Evolutionary conservation across 768 basidiomycete species (phyloP), one percentile per base, ranked within the genome.

Genomic region (Boletus pseudo-olivaceus): DNA sequence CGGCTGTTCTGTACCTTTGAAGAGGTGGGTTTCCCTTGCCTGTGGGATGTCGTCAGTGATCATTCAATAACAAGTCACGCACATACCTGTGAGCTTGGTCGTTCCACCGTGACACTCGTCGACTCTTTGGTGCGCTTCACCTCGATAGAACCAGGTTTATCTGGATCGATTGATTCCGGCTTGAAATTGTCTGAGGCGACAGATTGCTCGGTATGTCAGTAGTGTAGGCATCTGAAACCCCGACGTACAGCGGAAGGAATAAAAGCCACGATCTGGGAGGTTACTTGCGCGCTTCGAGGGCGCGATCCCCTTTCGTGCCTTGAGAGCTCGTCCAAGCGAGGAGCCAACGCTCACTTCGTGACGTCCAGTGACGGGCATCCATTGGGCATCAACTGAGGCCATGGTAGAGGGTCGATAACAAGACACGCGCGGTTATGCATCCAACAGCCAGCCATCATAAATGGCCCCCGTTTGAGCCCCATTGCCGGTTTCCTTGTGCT

Each of bases 161-260:
- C 75, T 23, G 76, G 59, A 63, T 92, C 88, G 41, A 91, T 77
- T 6, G 86, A 83, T 49, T 80, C 77, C 3, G 91, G 88, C 66
- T 82, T 88, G 72, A 90, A 89, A 60, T 85, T 84, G 62, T 90
- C 90, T 93, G 62, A 43, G 49, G 40, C 3, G 10, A 40, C 34
- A 41, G 47, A 39, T 37, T n/a, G 20, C 50, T 51, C 26, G 17
- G 44, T 41, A 47, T 29, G 12, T 59, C 3, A 56, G 49, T 23
- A 26, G 33, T 30, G 27, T 15, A 6, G 41, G 40, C 4, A 48
- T 44, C n/a, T 26, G 33, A 35, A 55, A 40, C 48, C 19, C 38
- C 51, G 26, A 77, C 85, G 58, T 58, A 90, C 89, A 91, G 60
- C 86, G 78, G 62, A 91, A 81, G n/a, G 86, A 82, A 66, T 85